These are phyloP conservation scores for Triticum dicoccoides DNA, from an alignment of 176 grass and related monocot genomes.

Conservation along the genomic window DNA sequence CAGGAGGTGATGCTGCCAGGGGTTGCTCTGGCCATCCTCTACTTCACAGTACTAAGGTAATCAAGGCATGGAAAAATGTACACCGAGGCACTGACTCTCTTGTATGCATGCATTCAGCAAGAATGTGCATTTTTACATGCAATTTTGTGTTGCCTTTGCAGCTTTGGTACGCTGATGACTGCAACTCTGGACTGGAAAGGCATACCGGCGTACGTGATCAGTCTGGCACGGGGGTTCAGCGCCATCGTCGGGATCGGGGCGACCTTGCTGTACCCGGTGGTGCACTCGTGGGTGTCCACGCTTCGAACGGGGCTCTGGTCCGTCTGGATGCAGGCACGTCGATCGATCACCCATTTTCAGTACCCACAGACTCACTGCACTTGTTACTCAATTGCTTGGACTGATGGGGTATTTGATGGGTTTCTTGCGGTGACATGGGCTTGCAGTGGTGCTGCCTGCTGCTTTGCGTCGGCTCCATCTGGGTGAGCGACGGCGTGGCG, in stretches of 20 bases:
- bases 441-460: constrained; percentile 86
- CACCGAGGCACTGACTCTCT: not conserved
- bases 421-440: constrained; percentile 7
- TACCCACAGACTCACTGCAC: not conserved
- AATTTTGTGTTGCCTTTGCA: constrained; percentile 4
- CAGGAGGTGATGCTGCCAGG: constrained; percentile 86
- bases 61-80: too few species aligned
- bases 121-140: not conserved
- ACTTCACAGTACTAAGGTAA: constrained; percentile 77
- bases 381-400: not conserved
- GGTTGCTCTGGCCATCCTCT: constrained; percentile 75
- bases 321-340: constrained; percentile 62
- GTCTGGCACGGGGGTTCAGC: constrained; percentile 59
- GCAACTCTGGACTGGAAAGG: constrained; percentile 86
- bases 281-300: constrained; percentile 62
- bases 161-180: constrained; percentile 92
- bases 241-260: constrained; percentile 75
- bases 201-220: constrained; percentile 82
- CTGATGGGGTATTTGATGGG: not conserved
- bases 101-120: not conserved
- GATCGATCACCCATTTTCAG: not conserved
- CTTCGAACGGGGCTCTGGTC: constrained; percentile 86
- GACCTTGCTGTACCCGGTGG: constrained; percentile 61
- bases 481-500: constrained; percentile 21
- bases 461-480: constrained; percentile 68